These are phyloP conservation scores for Monilinia aucupariae DNA, from an alignment of 2,329 filamentous ascomycete species.

Conservation along the genomic window DNA sequence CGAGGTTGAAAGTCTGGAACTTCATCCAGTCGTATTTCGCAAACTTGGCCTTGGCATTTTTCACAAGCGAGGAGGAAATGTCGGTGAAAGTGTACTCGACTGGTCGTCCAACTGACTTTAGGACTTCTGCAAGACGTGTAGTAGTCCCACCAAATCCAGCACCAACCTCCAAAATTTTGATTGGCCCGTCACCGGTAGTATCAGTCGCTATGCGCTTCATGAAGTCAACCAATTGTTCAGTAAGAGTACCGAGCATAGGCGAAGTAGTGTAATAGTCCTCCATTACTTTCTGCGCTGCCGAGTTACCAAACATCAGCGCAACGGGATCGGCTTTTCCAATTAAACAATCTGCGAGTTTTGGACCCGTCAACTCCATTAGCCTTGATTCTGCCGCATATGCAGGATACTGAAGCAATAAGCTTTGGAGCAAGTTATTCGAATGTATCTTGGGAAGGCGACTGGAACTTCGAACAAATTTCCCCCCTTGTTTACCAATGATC, in stretches of 20 bases:
- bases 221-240: slow-evolving; percentile 1
- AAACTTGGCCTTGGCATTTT: slow-evolving; percentile 24
- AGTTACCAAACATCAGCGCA: slow-evolving; percentile 27
- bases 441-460: background rate
- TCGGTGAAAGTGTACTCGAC: slow-evolving; percentile 16
- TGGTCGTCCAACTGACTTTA: background rate
- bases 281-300: slow-evolving; percentile 20
- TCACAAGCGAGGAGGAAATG: slow-evolving; percentile 35
- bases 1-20: slow-evolving; percentile 24
- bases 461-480: slow-evolving; percentile 16
- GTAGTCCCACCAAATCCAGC: slow-evolving; percentile 35
- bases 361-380: slow-evolving; percentile 22
- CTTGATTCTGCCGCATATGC: slow-evolving; percentile 29
- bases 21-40: slow-evolving; percentile 27
- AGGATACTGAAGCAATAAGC: slow-evolving; percentile 33
- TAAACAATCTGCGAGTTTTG: slow-evolving; percentile 24
- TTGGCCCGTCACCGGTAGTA: background rate
- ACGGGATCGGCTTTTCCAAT: slow-evolving; percentile 24
- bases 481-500: slow-evolving; percentile 15
- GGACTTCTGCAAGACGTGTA: background rate
- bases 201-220: background rate
- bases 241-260: background rate
- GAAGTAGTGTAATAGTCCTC: slow-evolving; percentile 23
- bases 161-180: slow-evolving; percentile 38
- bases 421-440: slow-evolving; percentile 7